Conservation (phyloP, 2,329 filamentous ascomycete species). For the Hypomyces perniciosus region DNA sequence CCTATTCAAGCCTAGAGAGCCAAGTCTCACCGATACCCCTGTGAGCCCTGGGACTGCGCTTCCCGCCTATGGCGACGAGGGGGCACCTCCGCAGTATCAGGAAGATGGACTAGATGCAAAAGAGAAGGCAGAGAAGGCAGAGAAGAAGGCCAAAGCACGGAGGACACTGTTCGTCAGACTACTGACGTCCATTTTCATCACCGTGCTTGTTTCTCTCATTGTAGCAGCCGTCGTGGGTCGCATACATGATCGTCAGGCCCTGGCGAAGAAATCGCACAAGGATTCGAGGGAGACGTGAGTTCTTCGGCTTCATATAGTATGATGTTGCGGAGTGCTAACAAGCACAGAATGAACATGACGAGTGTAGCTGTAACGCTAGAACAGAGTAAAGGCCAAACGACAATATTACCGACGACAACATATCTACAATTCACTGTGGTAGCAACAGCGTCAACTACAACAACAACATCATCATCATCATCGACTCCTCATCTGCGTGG, state of each 20-base stretch:
- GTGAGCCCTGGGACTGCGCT: slow-evolving; percentile 13
- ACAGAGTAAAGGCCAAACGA: background rate
- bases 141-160: slow-evolving; percentile 12
- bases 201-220: slow-evolving; percentile 19
- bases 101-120: slow-evolving; percentile 4
- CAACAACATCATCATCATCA: background rate
- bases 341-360: background rate
- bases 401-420: background rate
- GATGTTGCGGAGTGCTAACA: background rate
- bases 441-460: background rate
- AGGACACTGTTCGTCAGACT: slow-evolving; percentile 18
- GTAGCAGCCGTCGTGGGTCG: slow-evolving; percentile 20
- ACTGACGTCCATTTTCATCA: slow-evolving; percentile 19
- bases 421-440: background rate
- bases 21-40: slow-evolving; percentile 12
- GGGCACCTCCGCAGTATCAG: slow-evolving; percentile 15
- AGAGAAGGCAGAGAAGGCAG: slow-evolving; percentile 4
- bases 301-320: background rate
- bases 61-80: slow-evolving; percentile 17
- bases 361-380: background rate
- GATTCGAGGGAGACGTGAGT: background rate
- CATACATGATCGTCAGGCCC: slow-evolving; percentile 9
- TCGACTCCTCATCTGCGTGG: background rate
- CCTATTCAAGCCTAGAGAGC: slow-evolving; percentile 6
- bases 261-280: background rate